Evolutionary conservation across 192 early-diverging fungal species (phyloP).

Genomic region (Funneliformis geosporum): DNA sequence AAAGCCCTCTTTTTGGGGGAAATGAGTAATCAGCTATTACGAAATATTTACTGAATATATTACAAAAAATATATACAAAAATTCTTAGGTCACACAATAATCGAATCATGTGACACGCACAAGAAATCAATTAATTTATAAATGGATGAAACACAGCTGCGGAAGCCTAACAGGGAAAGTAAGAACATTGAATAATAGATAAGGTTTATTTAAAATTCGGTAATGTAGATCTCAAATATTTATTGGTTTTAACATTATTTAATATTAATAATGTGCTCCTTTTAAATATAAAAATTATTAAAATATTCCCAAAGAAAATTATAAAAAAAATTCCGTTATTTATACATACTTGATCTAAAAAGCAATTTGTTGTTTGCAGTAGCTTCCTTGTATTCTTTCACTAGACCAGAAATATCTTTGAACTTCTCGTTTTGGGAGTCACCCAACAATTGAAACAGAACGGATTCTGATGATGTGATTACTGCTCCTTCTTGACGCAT

Average conservation of each 20-base stretch:
- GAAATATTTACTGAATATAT: too few species aligned
- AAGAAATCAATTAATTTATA: too few species aligned
- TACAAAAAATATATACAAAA: too few species aligned
- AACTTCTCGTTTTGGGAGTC: conserved; percentile 72
- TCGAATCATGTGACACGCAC: too few species aligned
- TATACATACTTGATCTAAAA: conserved; percentile 20
- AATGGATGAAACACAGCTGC: too few species aligned
- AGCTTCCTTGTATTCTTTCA: conserved; percentile 80
- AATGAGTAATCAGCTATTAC: too few species aligned
- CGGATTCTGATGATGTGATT: conserved; percentile 76
- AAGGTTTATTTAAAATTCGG: too few species aligned
- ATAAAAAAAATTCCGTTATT: neutral
- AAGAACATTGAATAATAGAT: too few species aligned
- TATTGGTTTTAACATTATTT: neutral
- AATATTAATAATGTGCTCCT: neutral
- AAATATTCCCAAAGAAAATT: neutral
- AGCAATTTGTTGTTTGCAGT: conserved; percentile 67
- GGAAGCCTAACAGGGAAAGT: too few species aligned
- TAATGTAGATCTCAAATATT: neutral
- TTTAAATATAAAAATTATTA: neutral
- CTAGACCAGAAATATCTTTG: conserved; percentile 72
- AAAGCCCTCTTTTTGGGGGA: too few species aligned
- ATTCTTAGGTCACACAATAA: too few species aligned
- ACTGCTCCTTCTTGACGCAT: conserved; percentile 68
- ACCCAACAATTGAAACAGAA: conserved; percentile 70